Evolutionary conservation across 1,139 yeast genomes (phyloP).

Genomic region (Hanseniaspora sp.): DNA sequence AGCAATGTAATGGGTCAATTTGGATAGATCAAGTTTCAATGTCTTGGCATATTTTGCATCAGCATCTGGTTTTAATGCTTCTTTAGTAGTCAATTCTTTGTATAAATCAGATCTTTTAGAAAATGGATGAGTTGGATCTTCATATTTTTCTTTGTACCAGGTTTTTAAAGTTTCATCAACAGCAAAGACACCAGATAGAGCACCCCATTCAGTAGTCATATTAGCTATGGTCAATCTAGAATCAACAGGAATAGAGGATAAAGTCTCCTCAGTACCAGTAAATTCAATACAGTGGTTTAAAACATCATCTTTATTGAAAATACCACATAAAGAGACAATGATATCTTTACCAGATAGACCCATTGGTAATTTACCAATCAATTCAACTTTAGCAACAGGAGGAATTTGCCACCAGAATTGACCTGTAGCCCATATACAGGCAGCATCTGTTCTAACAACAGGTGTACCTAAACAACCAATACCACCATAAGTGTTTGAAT

Average conservation of each 20-base stretch:
- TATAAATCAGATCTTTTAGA: constrained; percentile 72
- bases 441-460: constrained; percentile 95
- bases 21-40: constrained; percentile 65
- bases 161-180: constrained; percentile 66
- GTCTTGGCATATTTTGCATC: constrained; percentile 84
- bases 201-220: constrained; percentile 99
- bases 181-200: constrained; percentile 90
- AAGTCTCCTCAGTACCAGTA: constrained; percentile 81
- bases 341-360: constrained; percentile 96
- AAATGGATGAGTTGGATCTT: constrained; percentile 53
- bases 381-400: constrained; percentile 90
- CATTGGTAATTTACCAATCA: constrained; percentile 65
- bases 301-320: constrained; percentile 91
- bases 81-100: constrained; percentile 42
- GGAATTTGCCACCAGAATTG: constrained; percentile 99
- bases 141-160: constrained; percentile 64
- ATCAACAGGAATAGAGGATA: constrained; percentile 65
- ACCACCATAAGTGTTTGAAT: constrained; percentile 96
- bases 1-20: constrained; percentile 80
- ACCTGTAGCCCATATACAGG: constrained; percentile 98
- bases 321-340: constrained; percentile 89
- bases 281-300: constrained; percentile 95
- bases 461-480: constrained; percentile 94
- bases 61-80: constrained; percentile 43
- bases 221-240: constrained; percentile 92